Evolutionary conservation across 2,329 filamentous ascomycete genomes (phyloP).

Genomic region (Myriosclerotinia scirpicola): DNA sequence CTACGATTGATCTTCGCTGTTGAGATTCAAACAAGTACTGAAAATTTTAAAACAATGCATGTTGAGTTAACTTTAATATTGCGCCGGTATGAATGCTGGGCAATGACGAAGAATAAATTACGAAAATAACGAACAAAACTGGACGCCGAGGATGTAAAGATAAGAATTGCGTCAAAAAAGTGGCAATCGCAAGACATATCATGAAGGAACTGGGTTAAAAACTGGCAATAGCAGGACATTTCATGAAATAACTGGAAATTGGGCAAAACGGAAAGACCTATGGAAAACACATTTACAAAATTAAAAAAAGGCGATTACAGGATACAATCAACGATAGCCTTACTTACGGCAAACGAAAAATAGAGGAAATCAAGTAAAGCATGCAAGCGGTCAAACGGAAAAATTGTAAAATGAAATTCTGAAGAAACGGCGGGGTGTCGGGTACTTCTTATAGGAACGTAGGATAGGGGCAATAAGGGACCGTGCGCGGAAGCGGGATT

Average conservation of each 20-base stretch:
- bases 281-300: not conserved
- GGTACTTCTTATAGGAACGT: no score
- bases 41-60: no score
- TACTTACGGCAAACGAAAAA: no score
- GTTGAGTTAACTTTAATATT: not conserved
- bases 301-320: not conserved
- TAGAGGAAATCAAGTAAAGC: not conserved
- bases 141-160: not conserved
- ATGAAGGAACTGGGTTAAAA: not conserved
- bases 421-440: no score
- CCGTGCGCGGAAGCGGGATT: constrained; percentile 6
- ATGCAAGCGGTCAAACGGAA: not conserved
- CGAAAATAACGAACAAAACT: not conserved
- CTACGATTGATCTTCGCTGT: no score
- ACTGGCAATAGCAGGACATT: not conserved
- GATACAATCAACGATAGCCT: not conserved
- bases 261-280: not conserved
- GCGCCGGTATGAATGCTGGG: no score
- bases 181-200: no score
- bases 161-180: no score
- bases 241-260: not conserved
- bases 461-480: not conserved
- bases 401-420: not conserved
- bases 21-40: no score
- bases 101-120: not conserved